These are phyloP conservation scores for Bauhinia variegata DNA, from an alignment of 306 rosid genomes.

Conservation along the genomic window DNA sequence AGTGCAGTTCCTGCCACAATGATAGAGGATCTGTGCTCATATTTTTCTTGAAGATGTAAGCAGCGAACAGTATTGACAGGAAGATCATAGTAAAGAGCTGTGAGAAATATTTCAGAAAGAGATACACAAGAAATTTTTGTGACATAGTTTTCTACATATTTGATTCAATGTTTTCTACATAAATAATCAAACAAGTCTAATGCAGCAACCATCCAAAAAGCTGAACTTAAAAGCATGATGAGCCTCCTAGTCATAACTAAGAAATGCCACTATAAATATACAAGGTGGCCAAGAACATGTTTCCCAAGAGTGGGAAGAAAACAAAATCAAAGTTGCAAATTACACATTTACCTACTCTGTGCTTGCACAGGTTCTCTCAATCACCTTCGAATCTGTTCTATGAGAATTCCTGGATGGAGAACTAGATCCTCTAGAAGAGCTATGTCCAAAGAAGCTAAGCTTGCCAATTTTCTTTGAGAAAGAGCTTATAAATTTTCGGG, in stretches of 20 bases:
- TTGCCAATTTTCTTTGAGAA: constrained; percentile 83
- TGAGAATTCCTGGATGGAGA: constrained; percentile 87
- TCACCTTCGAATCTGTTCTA: constrained; percentile 92
- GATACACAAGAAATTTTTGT: constrained; percentile 1
- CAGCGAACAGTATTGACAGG: too few relatives aligned
- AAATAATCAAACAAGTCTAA: constrained; percentile 35
- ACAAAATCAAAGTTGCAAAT: background rate
- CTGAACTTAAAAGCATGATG: constrained; percentile 52
- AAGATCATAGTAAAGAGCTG: background rate
- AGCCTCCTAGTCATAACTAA: constrained; percentile 35
- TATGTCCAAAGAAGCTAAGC: constrained; percentile 76
- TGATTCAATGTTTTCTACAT: constrained; percentile 27
- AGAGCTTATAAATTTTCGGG: constrained; percentile 85
- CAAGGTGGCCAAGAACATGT: constrained; percentile 50
- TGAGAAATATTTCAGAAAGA: background rate
- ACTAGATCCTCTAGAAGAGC: constrained; percentile 85
- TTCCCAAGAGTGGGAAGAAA: constrained; percentile 10
- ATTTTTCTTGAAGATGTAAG: background rate
- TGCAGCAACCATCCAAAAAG: constrained; percentile 37
- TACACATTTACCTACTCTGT: constrained; percentile 64
- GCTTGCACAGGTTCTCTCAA: constrained; percentile 97
- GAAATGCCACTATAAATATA: constrained; percentile 43
- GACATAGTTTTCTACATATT: constrained; percentile 7
- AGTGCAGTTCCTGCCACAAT: too few relatives aligned
- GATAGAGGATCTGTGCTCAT: too few relatives aligned